Evolutionary conservation across 441 rosid genomes (phyloP).

Genomic region (Theobroma grandiflorum): DNA sequence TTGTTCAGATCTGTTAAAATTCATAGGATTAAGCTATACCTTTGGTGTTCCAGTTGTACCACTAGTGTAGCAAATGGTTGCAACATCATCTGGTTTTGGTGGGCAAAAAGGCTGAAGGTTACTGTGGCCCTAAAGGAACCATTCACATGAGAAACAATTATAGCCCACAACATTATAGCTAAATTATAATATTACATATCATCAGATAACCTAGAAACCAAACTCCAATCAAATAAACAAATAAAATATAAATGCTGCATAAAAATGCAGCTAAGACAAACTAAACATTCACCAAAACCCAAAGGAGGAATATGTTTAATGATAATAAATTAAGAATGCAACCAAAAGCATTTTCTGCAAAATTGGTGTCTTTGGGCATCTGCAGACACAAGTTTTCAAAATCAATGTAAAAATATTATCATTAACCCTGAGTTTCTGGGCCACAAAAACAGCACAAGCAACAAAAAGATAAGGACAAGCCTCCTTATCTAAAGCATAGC

Average conservation of each 20-base stretch:
- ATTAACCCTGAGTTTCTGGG: conserved; percentile 12
- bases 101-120: conserved; percentile 80
- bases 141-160: conserved; percentile 41
- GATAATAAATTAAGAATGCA: neutral
- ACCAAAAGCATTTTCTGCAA: neutral
- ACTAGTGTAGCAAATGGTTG: conserved; percentile 97
- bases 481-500: neutral
- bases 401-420: neutral
- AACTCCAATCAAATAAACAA: neutral
- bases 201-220: conserved; percentile 17
- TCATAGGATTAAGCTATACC: conserved; percentile 52
- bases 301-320: neutral
- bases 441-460: neutral
- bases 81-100: conserved; percentile 89
- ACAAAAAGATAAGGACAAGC: neutral
- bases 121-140: conserved; percentile 81
- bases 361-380: neutral
- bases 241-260: neutral
- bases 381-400: neutral
- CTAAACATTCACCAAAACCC: neutral
- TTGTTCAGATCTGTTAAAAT: conserved; percentile 16
- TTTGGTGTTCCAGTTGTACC: conserved; percentile 99
- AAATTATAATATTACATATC: neutral
- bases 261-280: neutral
- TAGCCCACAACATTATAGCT: conserved; percentile 17